Evolutionary conservation across 2,329 filamentous ascomycete species (phyloP).

Genomic region (Pseudogymnoascus sp.): DNA sequence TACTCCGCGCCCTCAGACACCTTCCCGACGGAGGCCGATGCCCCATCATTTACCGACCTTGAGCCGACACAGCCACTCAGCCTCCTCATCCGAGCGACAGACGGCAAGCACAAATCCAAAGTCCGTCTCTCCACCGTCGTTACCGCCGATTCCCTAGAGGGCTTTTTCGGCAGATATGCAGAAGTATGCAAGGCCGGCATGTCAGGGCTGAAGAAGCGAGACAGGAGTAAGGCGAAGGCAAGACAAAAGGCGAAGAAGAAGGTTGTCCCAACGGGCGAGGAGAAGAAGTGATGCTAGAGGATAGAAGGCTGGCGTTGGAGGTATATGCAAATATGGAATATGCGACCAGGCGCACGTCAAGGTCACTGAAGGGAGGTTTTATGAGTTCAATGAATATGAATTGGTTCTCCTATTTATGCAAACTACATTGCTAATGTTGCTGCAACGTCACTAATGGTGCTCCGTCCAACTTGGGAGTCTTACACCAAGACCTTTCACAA

Average conservation of each 20-base stretch:
- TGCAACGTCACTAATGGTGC: no score
- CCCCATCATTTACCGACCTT: conserved; percentile 52
- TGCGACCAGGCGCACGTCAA: not conserved
- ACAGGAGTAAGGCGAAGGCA: conserved; percentile 76
- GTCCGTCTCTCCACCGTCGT: conserved; percentile 80
- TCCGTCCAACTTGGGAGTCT: not conserved
- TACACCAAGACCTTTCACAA: not conserved
- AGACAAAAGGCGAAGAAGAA: conserved; percentile 60
- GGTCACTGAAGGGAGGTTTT: not conserved
- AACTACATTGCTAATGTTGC: not conserved
- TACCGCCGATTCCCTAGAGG: conserved; percentile 63
- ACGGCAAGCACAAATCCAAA: conserved; percentile 60
- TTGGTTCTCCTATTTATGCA: not conserved
- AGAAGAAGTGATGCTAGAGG: conserved; percentile 16
- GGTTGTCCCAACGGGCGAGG: conserved; percentile 23
- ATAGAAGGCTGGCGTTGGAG: conserved; percentile 5
- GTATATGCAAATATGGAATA: conserved; percentile 1
- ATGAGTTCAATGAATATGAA: conserved; percentile 1
- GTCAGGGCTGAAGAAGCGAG: conserved; percentile 82
- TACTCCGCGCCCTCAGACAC: conserved; percentile 26
- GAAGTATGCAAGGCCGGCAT: conserved; percentile 88
- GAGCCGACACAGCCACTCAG: conserved; percentile 53
- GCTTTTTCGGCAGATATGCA: conserved; percentile 77
- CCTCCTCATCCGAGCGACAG: conserved; percentile 74
- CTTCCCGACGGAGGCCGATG: conserved; percentile 35